Conservation (phyloP, 805 yeast genomes). For the Starmerella roubikii region DNA sequence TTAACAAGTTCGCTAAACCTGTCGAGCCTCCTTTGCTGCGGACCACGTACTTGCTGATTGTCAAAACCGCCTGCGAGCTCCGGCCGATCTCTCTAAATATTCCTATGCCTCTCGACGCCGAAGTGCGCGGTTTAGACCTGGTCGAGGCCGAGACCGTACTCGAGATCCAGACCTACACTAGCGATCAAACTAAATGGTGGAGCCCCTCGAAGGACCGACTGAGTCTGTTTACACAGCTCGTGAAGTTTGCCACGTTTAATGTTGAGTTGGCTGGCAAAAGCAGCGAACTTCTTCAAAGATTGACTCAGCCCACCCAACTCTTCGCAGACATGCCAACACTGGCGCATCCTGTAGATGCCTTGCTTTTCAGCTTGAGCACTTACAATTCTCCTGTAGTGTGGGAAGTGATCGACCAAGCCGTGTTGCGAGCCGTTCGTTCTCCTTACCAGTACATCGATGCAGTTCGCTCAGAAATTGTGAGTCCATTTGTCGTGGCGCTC, state of each 20-base stretch:
- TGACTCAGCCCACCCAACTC: slow-evolving; percentile 40
- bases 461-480: slow-evolving; percentile 29
- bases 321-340: slow-evolving; percentile 33
- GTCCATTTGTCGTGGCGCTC: slow-evolving; percentile 45
- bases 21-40: slow-evolving; percentile 12
- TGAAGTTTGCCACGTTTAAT: slow-evolving; percentile 36
- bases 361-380: slow-evolving; percentile 37
- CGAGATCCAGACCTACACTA: slow-evolving; percentile 43
- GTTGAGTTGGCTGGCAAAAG: slow-evolving; percentile 32
- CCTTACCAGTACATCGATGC: slow-evolving; percentile 78
- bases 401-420: slow-evolving; percentile 59
- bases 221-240: slow-evolving; percentile 55
- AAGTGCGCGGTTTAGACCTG: slow-evolving; percentile 18
- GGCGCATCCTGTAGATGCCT: slow-evolving; percentile 41
- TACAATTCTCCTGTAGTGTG: slow-evolving; percentile 30
- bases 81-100: slow-evolving; percentile 5
- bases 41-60: slow-evolving; percentile 7
- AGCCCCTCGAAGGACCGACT: slow-evolving; percentile 34
- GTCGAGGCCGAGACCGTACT: slow-evolving; percentile 33
- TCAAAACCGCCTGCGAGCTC: slow-evolving; percentile 8
- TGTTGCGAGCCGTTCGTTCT: slow-evolving; percentile 52
- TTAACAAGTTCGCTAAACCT: slow-evolving; percentile 15
- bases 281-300: slow-evolving; percentile 34
- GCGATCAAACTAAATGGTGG: slow-evolving; percentile 68
- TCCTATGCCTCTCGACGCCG: slow-evolving; percentile 9